Percentiles rank a stretch among this genome's conserved stretches.
Conservation (phyloP, 305 asterid genomes). For the Salvia sclarea region DNA sequence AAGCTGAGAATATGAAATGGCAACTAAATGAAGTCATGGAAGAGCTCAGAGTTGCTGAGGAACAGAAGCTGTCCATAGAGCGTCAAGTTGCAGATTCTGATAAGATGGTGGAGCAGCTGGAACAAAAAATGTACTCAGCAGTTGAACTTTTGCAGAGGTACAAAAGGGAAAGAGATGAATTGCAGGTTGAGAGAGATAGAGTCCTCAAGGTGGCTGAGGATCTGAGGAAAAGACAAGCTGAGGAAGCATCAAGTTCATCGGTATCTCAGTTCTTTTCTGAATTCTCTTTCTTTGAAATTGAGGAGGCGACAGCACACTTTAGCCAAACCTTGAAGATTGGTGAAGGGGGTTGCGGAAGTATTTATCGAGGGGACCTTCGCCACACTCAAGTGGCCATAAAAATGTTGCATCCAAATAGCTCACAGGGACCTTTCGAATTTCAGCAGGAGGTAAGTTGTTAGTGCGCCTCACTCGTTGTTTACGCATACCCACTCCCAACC, state of each 20-base stretch:
- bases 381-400: constrained; percentile 84
- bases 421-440: constrained; percentile 78
- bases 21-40: constrained; percentile 49
- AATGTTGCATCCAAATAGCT: constrained; percentile 67
- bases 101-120: constrained; percentile 61
- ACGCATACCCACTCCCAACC: no score
- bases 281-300: constrained; percentile 66
- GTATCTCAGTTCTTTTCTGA: constrained; percentile 59
- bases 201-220: constrained; percentile 68
- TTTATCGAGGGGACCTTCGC: constrained; percentile 68
- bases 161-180: constrained; percentile 73
- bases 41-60: constrained; percentile 54
- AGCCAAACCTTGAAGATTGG: constrained; percentile 68
- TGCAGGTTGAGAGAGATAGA: constrained; percentile 65
- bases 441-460: constrained; percentile 72
- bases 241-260: constrained; percentile 54
- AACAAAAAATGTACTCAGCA: constrained; percentile 73
- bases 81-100: constrained; percentile 57
- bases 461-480: no score
- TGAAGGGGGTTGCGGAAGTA: constrained; percentile 84
- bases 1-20: constrained; percentile 53
- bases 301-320: constrained; percentile 70
- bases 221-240: constrained; percentile 55
- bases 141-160: constrained; percentile 72
- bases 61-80: constrained; percentile 57